phyloP scores from a whole-genome alignment of 2,329 filamentous ascomycete species.

The Bisporella sp. region DNA sequence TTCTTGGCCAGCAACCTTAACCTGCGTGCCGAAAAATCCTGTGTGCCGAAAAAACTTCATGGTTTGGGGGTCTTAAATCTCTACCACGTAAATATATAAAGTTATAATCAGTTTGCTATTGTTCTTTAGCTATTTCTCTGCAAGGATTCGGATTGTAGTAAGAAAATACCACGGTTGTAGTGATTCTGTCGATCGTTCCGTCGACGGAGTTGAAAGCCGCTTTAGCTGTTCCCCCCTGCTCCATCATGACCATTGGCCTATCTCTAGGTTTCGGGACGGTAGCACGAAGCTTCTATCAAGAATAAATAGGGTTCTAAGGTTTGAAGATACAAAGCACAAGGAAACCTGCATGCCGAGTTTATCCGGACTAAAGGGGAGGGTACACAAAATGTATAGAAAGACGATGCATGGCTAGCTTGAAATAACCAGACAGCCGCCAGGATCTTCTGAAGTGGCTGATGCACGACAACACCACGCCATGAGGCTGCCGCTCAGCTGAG shows the following conservation, averaged over 20 bases:
- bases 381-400: too few relatives aligned
- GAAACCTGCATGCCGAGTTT: not conserved
- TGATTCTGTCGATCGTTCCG: slow-evolving; percentile 4
- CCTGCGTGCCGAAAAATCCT: not conserved
- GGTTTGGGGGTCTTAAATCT: slow-evolving; percentile 2
- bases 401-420: too few relatives aligned
- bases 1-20: too few relatives aligned
- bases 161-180: slow-evolving; percentile 3
- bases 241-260: slow-evolving; percentile 1
- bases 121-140: not conserved
- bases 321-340: slow-evolving; percentile 1
- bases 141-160: not conserved
- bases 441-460: too few relatives aligned
- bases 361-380: not conserved
- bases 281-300: slow-evolving; percentile 1
- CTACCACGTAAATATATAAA: slow-evolving; percentile 1
- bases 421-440: too few relatives aligned
- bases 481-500: too few relatives aligned
- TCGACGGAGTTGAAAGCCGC: slow-evolving; percentile 3
- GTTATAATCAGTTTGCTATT: not conserved
- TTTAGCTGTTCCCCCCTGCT: not conserved
- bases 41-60: slow-evolving; percentile 1
- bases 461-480: too few relatives aligned
- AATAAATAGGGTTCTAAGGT: not conserved
- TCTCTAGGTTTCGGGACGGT: not conserved